Base-by-base conservation (phyloP, 768 basidiomycete species). In the Lactarius pseudohatsudake region DNA sequence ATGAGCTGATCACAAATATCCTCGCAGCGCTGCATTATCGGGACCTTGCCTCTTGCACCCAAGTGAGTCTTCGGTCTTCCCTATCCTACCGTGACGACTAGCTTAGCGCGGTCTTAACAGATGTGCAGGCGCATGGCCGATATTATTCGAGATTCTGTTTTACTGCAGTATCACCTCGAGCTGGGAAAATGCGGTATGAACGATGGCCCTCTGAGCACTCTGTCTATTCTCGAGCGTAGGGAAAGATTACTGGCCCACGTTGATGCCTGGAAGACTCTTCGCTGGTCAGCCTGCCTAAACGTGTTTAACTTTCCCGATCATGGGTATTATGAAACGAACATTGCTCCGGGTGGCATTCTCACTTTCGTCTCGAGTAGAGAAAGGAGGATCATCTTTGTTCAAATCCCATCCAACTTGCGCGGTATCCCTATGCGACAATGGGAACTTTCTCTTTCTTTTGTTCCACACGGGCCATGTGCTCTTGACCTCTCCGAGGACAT, bases 401-500 rank as follows among this genome's bases (percentile, higher is more conserved):
- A 40, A 30, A 55, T 50, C 16, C 60, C 65, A 9, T 57, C 65
- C 36, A 57, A 30, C 28, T 8, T 41, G 32, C 65, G 65, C 16
- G 55, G 54, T 18, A 57, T 61, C 11, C 26, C 54, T 6, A 57
- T 61, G 60, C 61, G 26, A 13, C 55, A 50, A 32, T 66, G 65
- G 65, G 55, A 61, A 18, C 60, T 50, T 47, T 57, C 43, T 20
- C 57, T 66, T 38, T 4, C 65, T n/a, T 66, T 61, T 13, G 9
- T 18, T 30, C 60, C 56, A 18, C 10, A 6, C 9, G 40, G 20
- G 34, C 34, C 34, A 9, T 57, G 20, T 50, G 45, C 56, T 41
- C 60, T 66, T 30, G 56, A 66, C 40, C 60, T 60, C 9, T 57
- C 55, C 6, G 55, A 66, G 40, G 60, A 62, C 38, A 50, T 66